Evolutionary conservation across 1,284 basidiomycete species (phyloP), one percentile per base, ranked within the genome.

Genomic region (Gymnopus androsaceus): DNA sequence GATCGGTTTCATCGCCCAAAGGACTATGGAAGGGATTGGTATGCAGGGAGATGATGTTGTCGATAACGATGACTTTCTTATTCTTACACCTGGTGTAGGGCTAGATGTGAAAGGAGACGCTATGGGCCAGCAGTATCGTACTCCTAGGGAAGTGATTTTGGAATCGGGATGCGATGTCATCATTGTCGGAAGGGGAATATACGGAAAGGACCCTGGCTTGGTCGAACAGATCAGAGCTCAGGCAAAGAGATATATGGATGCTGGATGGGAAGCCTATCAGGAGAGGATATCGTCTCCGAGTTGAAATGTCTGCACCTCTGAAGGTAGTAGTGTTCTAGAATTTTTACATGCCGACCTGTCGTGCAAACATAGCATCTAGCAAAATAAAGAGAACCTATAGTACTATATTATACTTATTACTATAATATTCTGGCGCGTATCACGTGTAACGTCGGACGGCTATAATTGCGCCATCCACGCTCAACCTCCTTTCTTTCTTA

Each of bases 91-190:
- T 11, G 97, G 97, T 3, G 94, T 99, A 9, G 93, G 91, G 3
- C 76, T 98, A 46, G 92, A 94, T 60, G 71, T 75, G 5, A 88
- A 83, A 61, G 94, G 92, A 2, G 97, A 99, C 71, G 76, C 78
- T 2, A 88, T 96, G 85, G 97, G 96, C 14, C 97, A 99, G 74
- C 95, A 98, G 72, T 99, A 99, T 73, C 81, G 95, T 55, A 96
- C 95, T 3, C 97, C 97, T 1, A 75, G 83, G 33, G 80, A 96
- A 70, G 96, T 97, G 21, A 78, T 99, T 15, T 70, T 83, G 34
- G 84, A 91, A 49, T 85, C 83, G 42, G 95, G 94, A n/a, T 94
- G 93, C 70, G 97, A 99, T 75, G 84, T 99, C 27, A 99, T 99
- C 68, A 99, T 99, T 61, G 97, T 99, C 36, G 97, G 97, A 14